Evolutionary conservation across 345 rosid species (phyloP), one percentile per base, ranked within the genome.

Genomic region (Bretschneidera sinensis): DNA sequence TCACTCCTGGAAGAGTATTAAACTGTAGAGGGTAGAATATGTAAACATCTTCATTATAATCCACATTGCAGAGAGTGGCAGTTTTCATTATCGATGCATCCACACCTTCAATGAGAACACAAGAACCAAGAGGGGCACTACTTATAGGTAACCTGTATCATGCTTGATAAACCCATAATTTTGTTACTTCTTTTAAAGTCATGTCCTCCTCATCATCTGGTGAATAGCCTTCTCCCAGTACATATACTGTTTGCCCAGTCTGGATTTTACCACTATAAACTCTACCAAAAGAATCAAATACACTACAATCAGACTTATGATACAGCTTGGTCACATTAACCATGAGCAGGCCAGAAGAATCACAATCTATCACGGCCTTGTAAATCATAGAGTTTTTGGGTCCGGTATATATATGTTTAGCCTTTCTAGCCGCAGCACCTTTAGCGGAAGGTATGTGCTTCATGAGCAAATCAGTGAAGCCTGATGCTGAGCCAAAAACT

Each of bases 171-270:
- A 86, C 74, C 87, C 94, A 86, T 51, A 86, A 63, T 71, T 84
- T 84, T 58, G 89, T 83, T 60, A 82, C 94, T 73, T 82, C 94
- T 72, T 84, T 86, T 33, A 84, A 70, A 9, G 94, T 86, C 87
- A 82, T 82, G 62, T 84, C 94, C 72, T 86, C 94, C 76, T 86
- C 94, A 18, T 86, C 89, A 33, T 84, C 87, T 18, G 89, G 94
- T 17, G 89, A 81, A 75, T 86, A 86, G 56, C 94, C 89, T 70
- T 86, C 94, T 70, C 94, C 94, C 57, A 86, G 61, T 6, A 86
- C 86, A 59, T 78, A 76, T 43, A 84, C 76, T 58, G 86, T 76
- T 70, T 84, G 89, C 45, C 89, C 94, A 51, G 89, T 86, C 84
- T 78, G 80, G 70, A 86, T 84, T 69, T 54, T 73, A 61, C 94